phyloP scores from a whole-genome alignment of 176 grass and related monocot genomes.

The Canna indica region DNA sequence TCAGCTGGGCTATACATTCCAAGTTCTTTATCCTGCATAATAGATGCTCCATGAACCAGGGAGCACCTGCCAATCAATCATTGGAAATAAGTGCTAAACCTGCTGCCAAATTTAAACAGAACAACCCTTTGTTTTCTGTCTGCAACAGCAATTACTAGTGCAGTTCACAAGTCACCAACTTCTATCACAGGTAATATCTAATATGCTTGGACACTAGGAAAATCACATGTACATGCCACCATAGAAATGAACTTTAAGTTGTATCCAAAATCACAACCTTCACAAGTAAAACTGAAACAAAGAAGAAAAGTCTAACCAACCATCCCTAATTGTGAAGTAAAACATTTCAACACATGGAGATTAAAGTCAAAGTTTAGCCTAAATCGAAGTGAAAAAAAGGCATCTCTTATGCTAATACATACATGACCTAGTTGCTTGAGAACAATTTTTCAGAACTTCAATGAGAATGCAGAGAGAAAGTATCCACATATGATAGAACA shows the following conservation, averaged over 20 bases:
- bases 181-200: background rate
- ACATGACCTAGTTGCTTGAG: too few species aligned
- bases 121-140: conserved; percentile 14
- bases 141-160: background rate
- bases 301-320: background rate
- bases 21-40: conserved; percentile 99
- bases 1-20: conserved; percentile 78
- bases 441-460: too few species aligned
- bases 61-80: conserved; percentile 99
- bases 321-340: too few species aligned
- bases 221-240: background rate
- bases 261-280: background rate
- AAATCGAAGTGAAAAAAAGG: background rate
- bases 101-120: conserved; percentile 42
- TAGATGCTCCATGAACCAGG: conserved; percentile 84
- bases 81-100: conserved; percentile 85
- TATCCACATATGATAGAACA: too few species aligned
- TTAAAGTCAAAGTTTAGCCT: background rate
- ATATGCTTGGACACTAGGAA: background rate
- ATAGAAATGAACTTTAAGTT: background rate
- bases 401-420: too few species aligned
- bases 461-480: too few species aligned
- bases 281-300: background rate
- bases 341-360: background rate
- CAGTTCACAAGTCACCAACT: background rate